Base-by-base conservation (phyloP, 805 yeast genomes). In the Starmerella roubikii region DNA sequence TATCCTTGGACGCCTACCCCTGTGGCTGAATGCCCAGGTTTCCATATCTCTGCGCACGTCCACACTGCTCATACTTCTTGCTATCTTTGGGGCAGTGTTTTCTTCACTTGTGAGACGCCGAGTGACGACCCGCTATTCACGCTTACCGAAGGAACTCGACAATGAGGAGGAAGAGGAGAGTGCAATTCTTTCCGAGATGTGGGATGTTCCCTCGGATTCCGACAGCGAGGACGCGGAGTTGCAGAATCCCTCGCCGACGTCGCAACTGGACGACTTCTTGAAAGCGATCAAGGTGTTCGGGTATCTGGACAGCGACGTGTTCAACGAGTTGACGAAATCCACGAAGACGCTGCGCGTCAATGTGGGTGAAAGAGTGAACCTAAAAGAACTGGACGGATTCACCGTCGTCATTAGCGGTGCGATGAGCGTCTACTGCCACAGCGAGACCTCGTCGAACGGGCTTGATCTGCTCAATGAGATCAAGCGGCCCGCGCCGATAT, bases 251-350 rank as follows among this genome's bases (percentile, higher is more conserved):
- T 62, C 69, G 5, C 59, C 71, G 32, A 61, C 78, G 1, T 76
- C 81, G 34, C 86, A 84, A 53, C 62, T 88, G 37, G 95, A 88
- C 56, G 93, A 86, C 40, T 88, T 88, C 51, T 61, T 88, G 33
- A 72, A 82, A 36, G 97, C 95, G 3, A 82, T 91, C 47, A 85
- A 84, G 58, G 79, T 91, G 6, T 91, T 88, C 62, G 97, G 97
- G 2, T 88, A 88, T 57, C 65, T 88, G 35, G 97, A 88, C 48
- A 70, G 78, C 44, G 79, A 82, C 2, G 95, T 88, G 1, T 86
- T 88, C 57, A 93, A 86, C 54, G 97, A 86, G 52, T 68, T 88
- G 50, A 86, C 97, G 3, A 78, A 81, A 54, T 79, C 79, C 44
- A 84, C 88, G 83, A 82, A 82, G 38, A 88, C 97, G 1, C 84